Base-by-base conservation (phyloP, 2,329 filamentous ascomycete species). In the Dryadomyces quercivorus region DNA sequence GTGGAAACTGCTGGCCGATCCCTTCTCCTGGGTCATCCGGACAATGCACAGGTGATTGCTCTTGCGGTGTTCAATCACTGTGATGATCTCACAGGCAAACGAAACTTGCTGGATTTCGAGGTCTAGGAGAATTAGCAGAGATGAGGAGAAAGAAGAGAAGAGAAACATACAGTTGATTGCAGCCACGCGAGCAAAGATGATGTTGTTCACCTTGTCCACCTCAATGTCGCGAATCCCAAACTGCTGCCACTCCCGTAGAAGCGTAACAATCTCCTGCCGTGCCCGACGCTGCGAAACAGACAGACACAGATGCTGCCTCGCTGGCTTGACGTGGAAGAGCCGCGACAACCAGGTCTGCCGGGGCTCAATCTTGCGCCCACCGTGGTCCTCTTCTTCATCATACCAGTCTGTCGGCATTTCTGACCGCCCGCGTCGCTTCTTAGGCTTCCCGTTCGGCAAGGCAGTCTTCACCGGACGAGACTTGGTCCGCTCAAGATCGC, bases 1-100 rank as follows among this genome's bases (percentile, higher is more conserved):
- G 65, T 88, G 80, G 71, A 97, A 95, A 61, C 86, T 93, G 62
- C 86, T 93, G 42, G 88, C 90, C 1, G 92, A 91, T n/a, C 92
- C 93, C 56, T 84, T 84, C 64, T 93, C 89, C 64, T 96, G 91
- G 1, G 87, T 92, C 66, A 96, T 88, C 40, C 88, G 85, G 34
- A 88, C 82, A 59, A 96, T 82, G 66, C 85, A 87, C 53, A 96
- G 77, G 49, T 84, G 84, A 48, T 81, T 83, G 59, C 82, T 84
- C 62, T 81, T 84, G 50, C 88, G 88, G 64, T 93, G 86, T 70
- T 95, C 88, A 58, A 95, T 85, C 42, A 95, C 85, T 1, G 86
- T 89, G 72, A 94, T 94, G 58, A 96, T 78, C 66, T 96, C 89
- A 42, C 84, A 82, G 16, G 88, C 86, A 68, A 97, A 91, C 15